Evolutionary conservation across 2,329 filamentous ascomycete species (phyloP), one percentile per base, ranked within the genome.

Genomic region (Neocatenulostroma microsporum): DNA sequence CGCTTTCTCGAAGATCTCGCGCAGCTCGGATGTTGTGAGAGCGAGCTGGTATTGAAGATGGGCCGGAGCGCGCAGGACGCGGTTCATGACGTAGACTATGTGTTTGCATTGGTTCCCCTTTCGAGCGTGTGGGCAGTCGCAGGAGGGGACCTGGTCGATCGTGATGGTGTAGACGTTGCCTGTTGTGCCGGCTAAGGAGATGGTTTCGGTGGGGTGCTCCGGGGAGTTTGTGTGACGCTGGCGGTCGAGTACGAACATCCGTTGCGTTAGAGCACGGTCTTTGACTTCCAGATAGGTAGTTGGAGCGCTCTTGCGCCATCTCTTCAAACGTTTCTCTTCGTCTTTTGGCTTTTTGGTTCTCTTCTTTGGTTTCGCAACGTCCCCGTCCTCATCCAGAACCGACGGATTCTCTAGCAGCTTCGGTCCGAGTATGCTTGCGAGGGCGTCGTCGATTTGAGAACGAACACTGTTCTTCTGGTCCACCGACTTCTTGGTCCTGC

Each of bases 31-130:
- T 13, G 68, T 65, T n/a, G 77, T 57, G 45, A 80, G 72, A 3
- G 76, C 75, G 18, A 75, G 58, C 50, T 80, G 76, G 41, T 78
- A 79, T 31, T 68, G 66, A 2, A 80, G 61, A 21, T 77, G 55
- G 25, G 64, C 57, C 0, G 69, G 69, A 1, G 68, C 73, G 59
- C 74, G 77, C 27, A 80, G 64, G 2, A 76, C 70, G 18, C 72
- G 70, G 32, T 71, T 57, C 38, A 80, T 66, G 15, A 77, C 72
- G 49, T 77, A 82, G 28, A 80, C 42, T 18, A 78, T 62, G 47
- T 83, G 79, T 51, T 80, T 80, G 67, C 77, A 82, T 17, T 46
- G 44, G 5, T 40, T 46, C 48, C 77, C 72, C 29, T 74, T 72
- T 4, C 71, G 69, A 39, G 45, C 48, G 24, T 39, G 41, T 8